phyloP scores from a whole-genome alignment of 2,329 filamentous ascomycete genomes.

The Penicillium oxalicum region DNA sequence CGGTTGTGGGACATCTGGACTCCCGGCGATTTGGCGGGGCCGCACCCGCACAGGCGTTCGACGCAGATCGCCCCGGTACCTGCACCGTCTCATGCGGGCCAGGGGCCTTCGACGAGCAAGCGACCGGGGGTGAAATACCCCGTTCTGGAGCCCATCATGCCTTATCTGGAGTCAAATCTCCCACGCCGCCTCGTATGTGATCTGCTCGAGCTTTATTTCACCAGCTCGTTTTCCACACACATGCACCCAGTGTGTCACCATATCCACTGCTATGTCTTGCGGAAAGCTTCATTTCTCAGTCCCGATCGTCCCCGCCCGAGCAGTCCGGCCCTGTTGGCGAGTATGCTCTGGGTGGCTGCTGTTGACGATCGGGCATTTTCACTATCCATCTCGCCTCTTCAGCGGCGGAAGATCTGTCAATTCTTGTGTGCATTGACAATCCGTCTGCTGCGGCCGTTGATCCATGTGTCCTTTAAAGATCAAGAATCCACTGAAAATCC shows the following conservation, averaged over 20 bases:
- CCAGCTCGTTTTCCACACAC: slow-evolving; percentile 78
- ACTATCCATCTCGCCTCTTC: slow-evolving; percentile 74
- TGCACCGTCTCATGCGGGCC: slow-evolving; percentile 52
- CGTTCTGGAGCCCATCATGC: slow-evolving; percentile 73
- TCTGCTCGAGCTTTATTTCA: slow-evolving; percentile 83
- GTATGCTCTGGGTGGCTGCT: slow-evolving; percentile 96
- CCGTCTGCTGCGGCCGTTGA: slow-evolving; percentile 74
- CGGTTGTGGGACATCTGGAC: slow-evolving; percentile 30
- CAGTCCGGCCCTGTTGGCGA: slow-evolving; percentile 79
- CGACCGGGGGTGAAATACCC: slow-evolving; percentile 62
- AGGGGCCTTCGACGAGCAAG: slow-evolving; percentile 44
- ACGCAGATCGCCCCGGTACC: slow-evolving; percentile 36
- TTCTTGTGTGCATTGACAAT: slow-evolving; percentile 82
- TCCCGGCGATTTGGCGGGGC: slow-evolving; percentile 22
- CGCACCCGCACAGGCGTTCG: slow-evolving; percentile 28
- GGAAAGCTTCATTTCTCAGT: slow-evolving; percentile 79
- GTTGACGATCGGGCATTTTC: slow-evolving; percentile 85
- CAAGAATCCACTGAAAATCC: slow-evolving; percentile 43
- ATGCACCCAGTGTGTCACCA: slow-evolving; percentile 90
- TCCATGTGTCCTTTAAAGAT: slow-evolving; percentile 61
- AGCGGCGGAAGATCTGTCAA: slow-evolving; percentile 78
- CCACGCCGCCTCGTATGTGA: slow-evolving; percentile 78
- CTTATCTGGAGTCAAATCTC: slow-evolving; percentile 72
- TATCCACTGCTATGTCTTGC: slow-evolving; percentile 80
- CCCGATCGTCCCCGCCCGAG: slow-evolving; percentile 72